Percentiles rank a stretch among this genome's conserved stretches.
Conservation (phyloP, 192 early-diverging fungal species). For the Mortierella hygrophila region DNA sequence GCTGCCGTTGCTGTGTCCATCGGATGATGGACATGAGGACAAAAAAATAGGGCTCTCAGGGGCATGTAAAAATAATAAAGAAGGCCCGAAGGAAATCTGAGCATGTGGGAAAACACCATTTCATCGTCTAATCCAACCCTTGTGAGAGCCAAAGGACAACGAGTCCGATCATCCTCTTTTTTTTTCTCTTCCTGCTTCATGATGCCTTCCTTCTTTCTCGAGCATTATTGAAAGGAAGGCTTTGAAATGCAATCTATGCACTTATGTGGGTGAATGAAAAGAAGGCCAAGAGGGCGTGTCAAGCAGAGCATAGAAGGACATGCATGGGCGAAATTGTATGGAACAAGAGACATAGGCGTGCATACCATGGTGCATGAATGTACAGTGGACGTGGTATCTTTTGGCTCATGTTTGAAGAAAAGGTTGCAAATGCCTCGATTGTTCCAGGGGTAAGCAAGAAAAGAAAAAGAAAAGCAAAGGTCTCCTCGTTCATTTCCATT, state of each 20-base stretch:
- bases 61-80: not conserved
- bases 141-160: slow-evolving; percentile 6
- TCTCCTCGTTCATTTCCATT: not conserved
- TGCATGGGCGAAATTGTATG: not conserved
- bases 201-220: not conserved
- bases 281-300: too few relatives aligned
- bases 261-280: not conserved
- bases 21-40: not conserved
- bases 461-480: too few relatives aligned
- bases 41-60: not conserved
- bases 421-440: not conserved
- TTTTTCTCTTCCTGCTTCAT: too few relatives aligned
- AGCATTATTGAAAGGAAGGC: not conserved
- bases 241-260: slow-evolving; percentile 5
- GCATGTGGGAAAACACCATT: not conserved
- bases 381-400: not conserved
- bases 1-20: not conserved
- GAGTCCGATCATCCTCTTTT: slow-evolving; percentile 14
- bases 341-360: not conserved
- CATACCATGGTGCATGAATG: not conserved
- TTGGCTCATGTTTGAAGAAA: not conserved
- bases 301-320: too few relatives aligned
- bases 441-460: not conserved
- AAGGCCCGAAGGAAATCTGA: not conserved
- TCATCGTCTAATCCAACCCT: not conserved